Conservation (phyloP, 208 protist genomes). For the Lotmaria passim region DNA sequence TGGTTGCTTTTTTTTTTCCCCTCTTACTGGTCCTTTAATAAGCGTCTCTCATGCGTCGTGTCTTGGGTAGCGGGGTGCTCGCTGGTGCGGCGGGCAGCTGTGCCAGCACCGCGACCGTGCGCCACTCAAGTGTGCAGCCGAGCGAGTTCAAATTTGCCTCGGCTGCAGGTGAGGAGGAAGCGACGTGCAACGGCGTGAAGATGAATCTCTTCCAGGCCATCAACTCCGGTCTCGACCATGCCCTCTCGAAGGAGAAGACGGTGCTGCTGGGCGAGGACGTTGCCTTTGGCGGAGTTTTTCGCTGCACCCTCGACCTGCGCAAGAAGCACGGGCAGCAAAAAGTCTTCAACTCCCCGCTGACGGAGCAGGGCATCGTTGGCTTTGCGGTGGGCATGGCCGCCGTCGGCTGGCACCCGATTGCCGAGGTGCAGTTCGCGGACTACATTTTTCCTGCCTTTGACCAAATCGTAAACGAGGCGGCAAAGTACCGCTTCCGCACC, state of each 20-base stretch:
- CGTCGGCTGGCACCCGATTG: slow-evolving; percentile 92
- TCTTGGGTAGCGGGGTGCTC: background rate
- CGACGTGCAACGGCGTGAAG: slow-evolving; percentile 49
- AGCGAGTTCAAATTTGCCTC: slow-evolving; percentile 45
- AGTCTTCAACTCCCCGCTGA: slow-evolving; percentile 98
- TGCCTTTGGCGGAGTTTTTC: slow-evolving; percentile 98
- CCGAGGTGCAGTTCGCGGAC: slow-evolving; percentile 99
- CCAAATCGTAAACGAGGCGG: slow-evolving; percentile 98
- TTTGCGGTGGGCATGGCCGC: slow-evolving; percentile 97
- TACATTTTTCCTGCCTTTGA: slow-evolving; percentile 99
- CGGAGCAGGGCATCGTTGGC: slow-evolving; percentile 97
- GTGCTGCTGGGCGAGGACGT: slow-evolving; percentile 97
- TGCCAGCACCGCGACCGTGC: slow-evolving; percentile 11
- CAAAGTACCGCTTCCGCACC: slow-evolving; percentile 98
- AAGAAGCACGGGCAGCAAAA: slow-evolving; percentile 90
- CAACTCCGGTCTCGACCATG: slow-evolving; percentile 95
- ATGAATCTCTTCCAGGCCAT: slow-evolving; percentile 95
- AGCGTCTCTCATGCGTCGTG: slow-evolving; percentile 19
- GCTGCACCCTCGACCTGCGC: slow-evolving; percentile 85
- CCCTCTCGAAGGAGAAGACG: slow-evolving; percentile 86
- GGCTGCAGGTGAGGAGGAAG: slow-evolving; percentile 36
- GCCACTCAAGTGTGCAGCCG: slow-evolving; percentile 39
- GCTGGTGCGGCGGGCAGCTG: slow-evolving; percentile 1
- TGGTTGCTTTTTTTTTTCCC: too few species aligned
- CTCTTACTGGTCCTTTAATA: too few species aligned